A percentile compares a stretch with the other conserved stretches of the same genome.
Conservation (phyloP, 169 alveolate genomes). For the Neospora caninum region DNA sequence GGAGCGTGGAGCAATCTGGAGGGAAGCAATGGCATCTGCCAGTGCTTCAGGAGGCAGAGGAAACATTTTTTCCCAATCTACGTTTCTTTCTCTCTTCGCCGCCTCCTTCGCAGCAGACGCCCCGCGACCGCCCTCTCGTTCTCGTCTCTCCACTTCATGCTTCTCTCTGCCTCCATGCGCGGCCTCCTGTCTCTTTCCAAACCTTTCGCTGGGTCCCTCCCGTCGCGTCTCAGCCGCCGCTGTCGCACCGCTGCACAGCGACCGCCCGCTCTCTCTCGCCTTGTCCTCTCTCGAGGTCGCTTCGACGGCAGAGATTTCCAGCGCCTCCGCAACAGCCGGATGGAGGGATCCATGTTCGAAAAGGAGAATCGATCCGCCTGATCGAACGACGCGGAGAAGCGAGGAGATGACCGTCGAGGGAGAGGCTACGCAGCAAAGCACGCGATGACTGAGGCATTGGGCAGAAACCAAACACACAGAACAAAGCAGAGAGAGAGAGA, state of each 20-base stretch:
- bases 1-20: neutral
- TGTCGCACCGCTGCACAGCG: too few relatives aligned
- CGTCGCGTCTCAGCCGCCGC: too few relatives aligned
- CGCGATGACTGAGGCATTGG: neutral
- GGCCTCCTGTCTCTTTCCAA: neutral
- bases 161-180: too few relatives aligned
- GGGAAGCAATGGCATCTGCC: neutral
- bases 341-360: neutral
- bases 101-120: neutral
- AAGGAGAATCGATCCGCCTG: neutral
- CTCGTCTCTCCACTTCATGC: neutral
- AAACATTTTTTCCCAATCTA: neutral
- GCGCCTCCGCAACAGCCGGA: neutral
- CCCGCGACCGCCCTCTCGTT: neutral
- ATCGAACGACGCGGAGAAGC: slow-evolving; percentile 8
- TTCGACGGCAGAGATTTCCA: neutral
- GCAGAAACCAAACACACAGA: neutral
- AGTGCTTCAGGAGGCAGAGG: neutral
- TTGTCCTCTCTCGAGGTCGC: neutral
- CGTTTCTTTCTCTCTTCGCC: neutral
- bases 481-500: neutral
- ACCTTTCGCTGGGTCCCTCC: neutral
- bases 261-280: too few relatives aligned
- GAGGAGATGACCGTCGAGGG: neutral
- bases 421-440: neutral